A percentile compares a stretch with the other conserved stretches of the same genome.
Evolutionary conservation across 2,329 filamentous ascomycete genomes (phyloP).

Genomic region (Tothia fuscella): DNA sequence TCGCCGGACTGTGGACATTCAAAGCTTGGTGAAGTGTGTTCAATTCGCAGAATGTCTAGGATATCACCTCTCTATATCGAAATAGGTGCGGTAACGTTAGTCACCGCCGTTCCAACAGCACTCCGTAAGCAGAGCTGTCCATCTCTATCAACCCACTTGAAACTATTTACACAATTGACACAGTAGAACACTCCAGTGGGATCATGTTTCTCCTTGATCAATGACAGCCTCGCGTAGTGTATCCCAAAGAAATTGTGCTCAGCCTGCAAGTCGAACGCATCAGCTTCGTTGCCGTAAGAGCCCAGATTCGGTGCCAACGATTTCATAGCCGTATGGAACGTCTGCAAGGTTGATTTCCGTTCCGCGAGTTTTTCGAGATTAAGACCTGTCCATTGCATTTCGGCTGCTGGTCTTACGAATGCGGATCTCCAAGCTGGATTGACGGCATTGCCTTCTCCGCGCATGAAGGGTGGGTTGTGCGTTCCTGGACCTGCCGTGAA

Average conservation of each 20-base stretch:
- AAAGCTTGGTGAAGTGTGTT: no score
- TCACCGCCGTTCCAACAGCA: no score
- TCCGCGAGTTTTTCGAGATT: background rate
- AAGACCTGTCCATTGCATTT: constrained; percentile 15
- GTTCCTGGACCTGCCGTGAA: constrained; percentile 3
- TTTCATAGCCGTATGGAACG: background rate
- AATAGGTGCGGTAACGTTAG: no score
- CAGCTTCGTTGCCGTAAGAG: constrained; percentile 4
- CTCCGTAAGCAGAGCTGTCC: background rate
- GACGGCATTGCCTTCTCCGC: constrained; percentile 12
- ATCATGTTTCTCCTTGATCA: constrained; percentile 10
- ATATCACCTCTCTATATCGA: no score
- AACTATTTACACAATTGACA: constrained; percentile 1
- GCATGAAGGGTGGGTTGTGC: constrained; percentile 1
- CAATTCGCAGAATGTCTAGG: no score
- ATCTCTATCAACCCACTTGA: background rate
- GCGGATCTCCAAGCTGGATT: constrained; percentile 14
- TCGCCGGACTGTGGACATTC: no score
- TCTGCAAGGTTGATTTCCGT: background rate
- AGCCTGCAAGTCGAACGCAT: background rate
- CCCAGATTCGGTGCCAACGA: background rate
- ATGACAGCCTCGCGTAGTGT: constrained; percentile 8
- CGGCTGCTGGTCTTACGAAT: constrained; percentile 12
- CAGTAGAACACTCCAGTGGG: constrained; percentile 8
- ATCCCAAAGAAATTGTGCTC: constrained; percentile 9